Evolutionary conservation across 2,329 filamentous ascomycete species (phyloP).

Genomic region (Xylaria polymorpha): DNA sequence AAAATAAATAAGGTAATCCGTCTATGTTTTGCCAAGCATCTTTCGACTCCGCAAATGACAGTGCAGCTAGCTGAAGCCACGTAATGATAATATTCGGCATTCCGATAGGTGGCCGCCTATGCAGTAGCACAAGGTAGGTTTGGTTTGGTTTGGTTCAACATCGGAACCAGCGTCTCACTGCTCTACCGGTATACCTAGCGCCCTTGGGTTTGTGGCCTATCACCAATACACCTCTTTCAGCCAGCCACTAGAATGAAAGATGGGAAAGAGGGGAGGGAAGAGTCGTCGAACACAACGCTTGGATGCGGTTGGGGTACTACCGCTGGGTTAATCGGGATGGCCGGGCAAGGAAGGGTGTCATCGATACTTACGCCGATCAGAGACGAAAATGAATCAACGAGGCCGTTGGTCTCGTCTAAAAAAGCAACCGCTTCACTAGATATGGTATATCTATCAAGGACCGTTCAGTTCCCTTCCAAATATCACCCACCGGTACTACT

Average conservation of each 20-base stretch:
- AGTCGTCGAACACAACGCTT: background rate
- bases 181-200: background rate
- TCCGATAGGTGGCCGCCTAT: background rate
- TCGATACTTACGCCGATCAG: constrained; percentile 1
- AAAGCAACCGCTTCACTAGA: background rate
- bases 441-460: constrained; percentile 7
- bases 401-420: background rate
- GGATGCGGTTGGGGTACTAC: constrained; percentile 7
- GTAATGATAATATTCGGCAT: background rate
- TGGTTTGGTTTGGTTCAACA: background rate
- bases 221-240: constrained; percentile 9
- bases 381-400: constrained; percentile 14
- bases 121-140: background rate
- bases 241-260: constrained; percentile 4
- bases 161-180: background rate
- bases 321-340: constrained; percentile 9
- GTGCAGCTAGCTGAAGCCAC: constrained; percentile 27
- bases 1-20: constrained; percentile 4
- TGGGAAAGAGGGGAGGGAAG: background rate
- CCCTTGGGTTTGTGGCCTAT: background rate
- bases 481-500: background rate
- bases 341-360: background rate
- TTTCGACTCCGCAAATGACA: constrained; percentile 8
- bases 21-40: constrained; percentile 20
- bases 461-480: background rate